Evolutionary conservation across 2,329 filamentous ascomycete genomes (phyloP), one percentile per base, ranked within the genome.

Genomic region (Pseudogymnoascus sp.): DNA sequence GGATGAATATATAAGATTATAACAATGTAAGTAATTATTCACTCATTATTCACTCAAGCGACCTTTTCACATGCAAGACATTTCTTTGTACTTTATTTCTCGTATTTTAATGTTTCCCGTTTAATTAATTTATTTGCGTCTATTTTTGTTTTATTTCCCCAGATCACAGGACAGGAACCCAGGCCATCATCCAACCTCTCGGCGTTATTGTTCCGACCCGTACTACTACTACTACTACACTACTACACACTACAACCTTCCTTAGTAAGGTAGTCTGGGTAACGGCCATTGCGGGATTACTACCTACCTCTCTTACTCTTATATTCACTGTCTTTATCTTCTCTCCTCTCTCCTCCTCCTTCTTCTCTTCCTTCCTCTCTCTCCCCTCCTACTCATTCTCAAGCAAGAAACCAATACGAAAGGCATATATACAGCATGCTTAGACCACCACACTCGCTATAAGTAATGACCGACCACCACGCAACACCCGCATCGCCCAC

Each of bases 311-410:
- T 56, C 46, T 18, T 28, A 56, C 46, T 56, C 46, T 34, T 28
- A 56, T 34, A 31, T 9, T 56, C 46, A 34, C 25, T 46, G 11
- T 56, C 46, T 12, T n/a, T 53, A n/a, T 28, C 25, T 8, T 5
- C n/a, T 31, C 25, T 56, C 46, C 21, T 5, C n/a, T 28, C 12
- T 43, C 42, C 43, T 28, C 14, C 14, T n/a, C 5, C 23, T 28
- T n/a, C 43, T 49, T 4, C 11, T 53, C 25, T 14, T 46, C 21
- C 2, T 25, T 34, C 46, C 18, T 53, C 12, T 34, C 9, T 56
- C 46, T 56, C 46, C 46, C 46, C n/a, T 56, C 46, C 46, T 56
- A 34, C 46, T 56, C n/a, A 31, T 18, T 56, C 46, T 56, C 46
- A 9, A 56, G n/a, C 46, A 56, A 56, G 12, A 31, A 3, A n/a